These are phyloP conservation scores for Perilla frutescens DNA, from an alignment of 257 asterid species.

Conservation along the genomic window DNA sequence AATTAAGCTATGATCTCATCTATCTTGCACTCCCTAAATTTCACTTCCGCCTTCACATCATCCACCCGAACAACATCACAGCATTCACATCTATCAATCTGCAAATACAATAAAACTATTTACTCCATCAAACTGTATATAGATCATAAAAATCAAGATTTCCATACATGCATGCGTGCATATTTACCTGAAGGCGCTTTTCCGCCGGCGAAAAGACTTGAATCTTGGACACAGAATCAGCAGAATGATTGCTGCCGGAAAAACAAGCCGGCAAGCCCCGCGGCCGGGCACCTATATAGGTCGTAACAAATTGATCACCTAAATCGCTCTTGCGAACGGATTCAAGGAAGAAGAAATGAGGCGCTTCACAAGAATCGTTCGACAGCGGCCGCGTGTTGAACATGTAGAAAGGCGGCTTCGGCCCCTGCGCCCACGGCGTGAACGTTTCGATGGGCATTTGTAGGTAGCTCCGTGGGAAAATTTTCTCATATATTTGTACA, in stretches of 20 bases:
- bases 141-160: too few relatives aligned
- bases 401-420: slow-evolving; percentile 51
- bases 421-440: slow-evolving; percentile 42
- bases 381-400: slow-evolving; percentile 50
- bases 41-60: slow-evolving; percentile 40
- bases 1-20: slow-evolving; percentile 60
- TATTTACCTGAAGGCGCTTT: slow-evolving; percentile 48
- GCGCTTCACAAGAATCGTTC: slow-evolving; percentile 53
- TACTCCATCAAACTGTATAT: too few relatives aligned
- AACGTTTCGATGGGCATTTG: slow-evolving; percentile 59
- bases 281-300: slow-evolving; percentile 40
- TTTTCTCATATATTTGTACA: slow-evolving; percentile 54
- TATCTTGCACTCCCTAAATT: slow-evolving; percentile 51
- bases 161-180: too few relatives aligned
- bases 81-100: slow-evolving; percentile 63
- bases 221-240: slow-evolving; percentile 41
- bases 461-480: slow-evolving; percentile 54
- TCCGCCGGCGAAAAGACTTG: slow-evolving; percentile 33
- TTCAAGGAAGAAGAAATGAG: slow-evolving; percentile 53
- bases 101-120: not conserved
- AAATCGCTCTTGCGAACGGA: slow-evolving; percentile 30
- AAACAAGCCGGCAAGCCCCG: slow-evolving; percentile 45
- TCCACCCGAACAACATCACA: slow-evolving; percentile 48
- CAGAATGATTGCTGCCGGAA: slow-evolving; percentile 47
- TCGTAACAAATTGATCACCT: slow-evolving; percentile 26